Evolutionary conservation across 1,139 yeast species (phyloP), one percentile per base, ranked within the genome.

Genomic region (Keqinozyma sinolaborantium): DNA sequence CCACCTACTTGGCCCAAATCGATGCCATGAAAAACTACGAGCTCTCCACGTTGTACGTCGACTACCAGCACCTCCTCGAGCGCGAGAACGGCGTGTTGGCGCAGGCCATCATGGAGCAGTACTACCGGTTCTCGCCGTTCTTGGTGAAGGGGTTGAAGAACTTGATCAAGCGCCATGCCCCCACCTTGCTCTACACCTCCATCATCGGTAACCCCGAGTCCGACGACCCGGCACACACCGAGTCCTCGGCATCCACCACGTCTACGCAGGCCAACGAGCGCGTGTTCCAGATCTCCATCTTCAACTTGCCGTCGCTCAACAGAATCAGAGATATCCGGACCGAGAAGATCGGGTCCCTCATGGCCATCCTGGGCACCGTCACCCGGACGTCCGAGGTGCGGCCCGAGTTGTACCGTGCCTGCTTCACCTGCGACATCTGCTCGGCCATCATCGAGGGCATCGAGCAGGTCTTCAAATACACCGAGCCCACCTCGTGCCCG

Each of bases 361-460:
- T 87, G 67, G 71, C 95, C 9, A 84, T 92, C 23, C 81, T 94
- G 24, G 99, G 98, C 30, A 94, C 99, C 0, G 96, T 94, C 3
- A 92, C 98, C 1, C 74, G 98, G 56, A 88, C 98, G 1, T 84
- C 95, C 19, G 98, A 94, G 61, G 97, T 94, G 11, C 78, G 98
- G 39, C 99, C 99, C 0, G 99, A 94, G 56, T 70, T 92, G 38
- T 87, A 73, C 63, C 77, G 73, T 39, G 99, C 90, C 5, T 76
- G 94, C 15, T 92, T 92, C 56, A 79, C 88, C 2, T 92, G 99
- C 65, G 95, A 87, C 48, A 69, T 79, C 50, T 92, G 99, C 58
- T 76, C 86, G 31, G 85, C 97, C 0, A 65, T 83, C 2, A 82
- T 90, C 16, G 94, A 86, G 47, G 92, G 90, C 32, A 84, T 92